phyloP scores from a whole-genome alignment of 768 basidiomycete genomes.

The Punctularia strigosozonata region DNA sequence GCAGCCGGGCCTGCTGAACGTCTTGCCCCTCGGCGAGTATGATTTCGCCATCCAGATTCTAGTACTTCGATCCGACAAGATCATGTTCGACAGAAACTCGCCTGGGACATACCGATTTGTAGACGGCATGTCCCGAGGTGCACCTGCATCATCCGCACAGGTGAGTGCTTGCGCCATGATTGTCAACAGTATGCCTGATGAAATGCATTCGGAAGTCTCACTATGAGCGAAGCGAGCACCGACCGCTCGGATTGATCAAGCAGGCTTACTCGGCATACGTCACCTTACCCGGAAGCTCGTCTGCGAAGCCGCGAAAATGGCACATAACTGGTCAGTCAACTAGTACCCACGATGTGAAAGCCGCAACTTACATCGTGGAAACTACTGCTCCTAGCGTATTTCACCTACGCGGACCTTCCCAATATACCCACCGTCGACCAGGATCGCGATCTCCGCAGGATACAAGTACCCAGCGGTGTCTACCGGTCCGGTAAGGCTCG shows the following conservation, averaged over 20 bases:
- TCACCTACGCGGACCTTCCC: constrained; percentile 25
- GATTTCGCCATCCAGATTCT: neutral
- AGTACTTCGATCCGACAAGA: constrained; percentile 21
- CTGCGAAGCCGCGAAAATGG: constrained; percentile 46
- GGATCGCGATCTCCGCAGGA: constrained; percentile 21
- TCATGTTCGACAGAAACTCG: constrained; percentile 6
- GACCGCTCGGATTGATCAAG: constrained; percentile 49
- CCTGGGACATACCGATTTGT: constrained; percentile 37
- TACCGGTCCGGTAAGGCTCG: constrained; percentile 30
- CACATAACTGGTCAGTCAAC: constrained; percentile 43
- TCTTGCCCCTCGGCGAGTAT: constrained; percentile 5
- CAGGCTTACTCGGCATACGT: constrained; percentile 67
- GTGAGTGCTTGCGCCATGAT: too few species aligned
- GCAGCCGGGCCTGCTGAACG: constrained; percentile 22
- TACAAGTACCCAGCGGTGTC: constrained; percentile 25
- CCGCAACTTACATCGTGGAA: too few species aligned
- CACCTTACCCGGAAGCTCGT: constrained; percentile 26
- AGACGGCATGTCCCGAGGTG: constrained; percentile 38
- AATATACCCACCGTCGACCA: constrained; percentile 25
- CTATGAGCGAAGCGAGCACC: constrained; percentile 40
- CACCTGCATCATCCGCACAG: constrained; percentile 37
- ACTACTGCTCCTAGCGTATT: too few species aligned
- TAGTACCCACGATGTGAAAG: too few species aligned
- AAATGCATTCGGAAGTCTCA: too few species aligned
- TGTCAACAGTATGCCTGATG: too few species aligned